Percentiles rank a stretch among this genome's conserved stretches.
These are phyloP conservation scores for Penicillium sp. DNA, from an alignment of 2,329 filamentous ascomycete species.

Conservation along the genomic window DNA sequence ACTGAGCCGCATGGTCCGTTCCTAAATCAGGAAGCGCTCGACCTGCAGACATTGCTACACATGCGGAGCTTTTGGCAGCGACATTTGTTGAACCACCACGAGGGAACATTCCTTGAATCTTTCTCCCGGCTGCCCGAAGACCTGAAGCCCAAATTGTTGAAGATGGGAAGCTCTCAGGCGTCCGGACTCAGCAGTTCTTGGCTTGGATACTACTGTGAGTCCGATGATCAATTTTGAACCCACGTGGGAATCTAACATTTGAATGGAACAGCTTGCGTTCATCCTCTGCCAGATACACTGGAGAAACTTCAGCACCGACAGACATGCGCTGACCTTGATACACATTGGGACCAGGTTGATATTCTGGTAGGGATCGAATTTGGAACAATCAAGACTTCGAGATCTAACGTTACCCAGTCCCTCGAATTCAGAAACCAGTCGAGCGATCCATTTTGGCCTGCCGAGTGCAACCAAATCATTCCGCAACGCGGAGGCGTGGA, in stretches of 20 bases:
- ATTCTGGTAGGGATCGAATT: slow-evolving; percentile 30
- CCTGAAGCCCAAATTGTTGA: slow-evolving; percentile 22
- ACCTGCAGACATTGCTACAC: slow-evolving; percentile 36
- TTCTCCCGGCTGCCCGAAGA: slow-evolving; percentile 19
- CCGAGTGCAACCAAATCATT: slow-evolving; percentile 23
- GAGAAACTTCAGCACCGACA: slow-evolving; percentile 31
- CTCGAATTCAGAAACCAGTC: slow-evolving; percentile 22
- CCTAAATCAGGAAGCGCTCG: slow-evolving; percentile 20
- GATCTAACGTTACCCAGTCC: slow-evolving; percentile 18
- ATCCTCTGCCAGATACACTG: slow-evolving; percentile 30
- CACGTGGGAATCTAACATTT: background rate
- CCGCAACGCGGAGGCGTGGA: slow-evolving; percentile 8
- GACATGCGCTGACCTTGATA: slow-evolving; percentile 35
- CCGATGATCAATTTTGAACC: background rate
- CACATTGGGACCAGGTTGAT: slow-evolving; percentile 23
- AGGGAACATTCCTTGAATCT: slow-evolving; percentile 27
- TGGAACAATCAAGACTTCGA: too few species aligned
- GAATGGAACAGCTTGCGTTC: slow-evolving; percentile 34
- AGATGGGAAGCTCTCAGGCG: slow-evolving; percentile 6
- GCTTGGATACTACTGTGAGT: slow-evolving; percentile 39
- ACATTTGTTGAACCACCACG: slow-evolving; percentile 34
- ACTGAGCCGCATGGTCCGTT: slow-evolving; percentile 7
- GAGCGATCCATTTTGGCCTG: slow-evolving; percentile 29
- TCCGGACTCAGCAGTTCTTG: slow-evolving; percentile 22
- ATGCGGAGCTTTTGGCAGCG: slow-evolving; percentile 45